Base-by-base conservation (phyloP, 2,329 filamentous ascomycete species). In the Aspergillus sp. region DNA sequence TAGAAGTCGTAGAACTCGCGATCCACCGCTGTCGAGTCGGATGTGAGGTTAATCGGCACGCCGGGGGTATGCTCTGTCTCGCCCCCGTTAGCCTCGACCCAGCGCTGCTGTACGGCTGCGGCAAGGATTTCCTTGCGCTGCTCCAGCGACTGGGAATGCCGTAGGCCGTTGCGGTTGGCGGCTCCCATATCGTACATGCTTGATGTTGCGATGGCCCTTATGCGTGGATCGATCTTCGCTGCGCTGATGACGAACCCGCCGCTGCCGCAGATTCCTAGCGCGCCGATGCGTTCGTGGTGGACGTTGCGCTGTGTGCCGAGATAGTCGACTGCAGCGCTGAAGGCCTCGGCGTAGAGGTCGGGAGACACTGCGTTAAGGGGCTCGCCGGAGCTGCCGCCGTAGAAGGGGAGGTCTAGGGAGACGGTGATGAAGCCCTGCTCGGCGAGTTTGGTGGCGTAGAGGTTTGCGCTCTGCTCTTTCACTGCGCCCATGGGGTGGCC, bases 1-100 rank as follows among this genome's bases (percentile, higher is more conserved):
- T 72, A 73, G 54, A 66, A 73, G 46, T 73, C 69, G 40, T 62
- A 72, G 45, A 71, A 71, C 44, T 73, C 71, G 17, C 65, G 64
- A 5, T 59, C 61, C 6, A 72, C 56, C 0, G 62, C 40, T 0
- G 59, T 51, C 1, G 68, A 54, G 12, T 68, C 53, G 0, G 58
- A 41, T 0, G 67, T 71, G 44, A 71, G 56, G 12, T 57, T 63
- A 53, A 59, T 70, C 60, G 58, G 56, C 1, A 60, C 60, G 5
- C 65, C 65, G 17, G 54, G n/a, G 15, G 59, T 61, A 27, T 66
- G 66, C 30, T 59, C 24, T 0, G 33, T 15, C 22, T 50, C 48
- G 17, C 57, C 61, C 9, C 61, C 60, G n/a, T 64, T 44, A 0
- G 51, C 20, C 44, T 68, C 65, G 3, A n/a, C 53, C 64, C 64